Base-by-base conservation (phyloP, 192 early-diverging fungal genomes). In the Polychytrium aggregatum region DNA sequence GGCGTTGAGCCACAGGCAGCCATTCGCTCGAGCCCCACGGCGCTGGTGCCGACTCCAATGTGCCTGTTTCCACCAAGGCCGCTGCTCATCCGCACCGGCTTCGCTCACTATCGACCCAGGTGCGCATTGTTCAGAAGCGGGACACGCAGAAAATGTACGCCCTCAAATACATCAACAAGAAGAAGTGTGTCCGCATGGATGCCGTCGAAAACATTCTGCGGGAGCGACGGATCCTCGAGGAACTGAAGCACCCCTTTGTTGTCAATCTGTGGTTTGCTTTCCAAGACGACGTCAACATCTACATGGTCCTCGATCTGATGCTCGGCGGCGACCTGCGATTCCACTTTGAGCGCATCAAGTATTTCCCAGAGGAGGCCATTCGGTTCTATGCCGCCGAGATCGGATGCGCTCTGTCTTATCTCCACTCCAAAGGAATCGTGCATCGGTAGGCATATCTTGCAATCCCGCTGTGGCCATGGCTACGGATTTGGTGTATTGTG, bases 81-180 rank as follows among this genome's bases (percentile, higher is more conserved):
- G 24, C 26, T 10, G 7, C 17, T 14, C 13, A 44, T 18, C 9
- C 29, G 1, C 26, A 26, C 44, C 1, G 2, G 27, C 2, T 14
- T 4, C 45, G 29, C 6, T 46, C 3, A 46, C 29, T 18, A 0
- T 8, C 34, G 37, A 11, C 17, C 14, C 37, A 85, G 84, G 85
- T 89, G 27, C 82, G 90, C n/a, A 87, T 98, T 4, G 92, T 98
- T 4, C 83, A 95, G 62, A 88, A 91, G 60, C 82, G 80, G 56
- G 68, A 73, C 24, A 76, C 86, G 0, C 76, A 82, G 48, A 68
- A 76, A 41, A 62, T 84, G 14, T 97, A 86, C 41, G 93, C 93
- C n/a, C 73, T 97, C 39, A 97, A 97, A 60, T 94, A 94, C 68
- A 97, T 97, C 74, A 90, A 85, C 74, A 97, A 97, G 69, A 67